phyloP scores from a whole-genome alignment of 2,329 filamentous ascomycete species.

The Juglanconis sp. region DNA sequence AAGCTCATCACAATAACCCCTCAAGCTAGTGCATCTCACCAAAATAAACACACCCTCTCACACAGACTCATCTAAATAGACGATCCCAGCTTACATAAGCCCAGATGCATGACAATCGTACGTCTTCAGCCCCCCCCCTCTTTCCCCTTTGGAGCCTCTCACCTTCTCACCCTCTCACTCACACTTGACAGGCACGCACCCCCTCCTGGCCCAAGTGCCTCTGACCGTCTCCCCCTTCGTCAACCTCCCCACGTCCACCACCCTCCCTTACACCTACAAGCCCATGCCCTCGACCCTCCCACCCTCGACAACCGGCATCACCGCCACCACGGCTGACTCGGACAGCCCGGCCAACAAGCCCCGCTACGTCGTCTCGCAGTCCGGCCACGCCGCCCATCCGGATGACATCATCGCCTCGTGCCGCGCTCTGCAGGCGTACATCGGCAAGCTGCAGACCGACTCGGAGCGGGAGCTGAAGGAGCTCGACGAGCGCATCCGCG shows the following conservation, averaged over 20 bases:
- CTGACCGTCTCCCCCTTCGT: conserved; percentile 94
- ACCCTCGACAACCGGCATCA: conserved; percentile 59
- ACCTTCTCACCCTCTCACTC: conserved; percentile 13
- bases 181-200: conserved; percentile 65
- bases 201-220: conserved; percentile 85
- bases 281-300: conserved; percentile 83
- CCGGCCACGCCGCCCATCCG: conserved; percentile 81
- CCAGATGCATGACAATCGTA: conserved; percentile 38
- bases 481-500: conserved; percentile 65
- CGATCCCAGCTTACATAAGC: neutral
- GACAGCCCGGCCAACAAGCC: conserved; percentile 41
- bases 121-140: conserved; percentile 4
- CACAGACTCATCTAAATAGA: neutral
- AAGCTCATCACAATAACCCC: neutral
- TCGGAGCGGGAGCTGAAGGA: conserved; percentile 64
- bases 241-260: conserved; percentile 82
- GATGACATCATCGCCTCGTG: conserved; percentile 83
- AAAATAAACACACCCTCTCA: neutral
- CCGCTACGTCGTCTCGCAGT: conserved; percentile 73
- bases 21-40: neutral
- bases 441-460: conserved; percentile 65
- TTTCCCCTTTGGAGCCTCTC: neutral
- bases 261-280: conserved; percentile 94
- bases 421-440: conserved; percentile 70
- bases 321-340: conserved; percentile 32